phyloP scores from a whole-genome alignment of 805 yeast genomes.

The Grigorovia humatica region DNA sequence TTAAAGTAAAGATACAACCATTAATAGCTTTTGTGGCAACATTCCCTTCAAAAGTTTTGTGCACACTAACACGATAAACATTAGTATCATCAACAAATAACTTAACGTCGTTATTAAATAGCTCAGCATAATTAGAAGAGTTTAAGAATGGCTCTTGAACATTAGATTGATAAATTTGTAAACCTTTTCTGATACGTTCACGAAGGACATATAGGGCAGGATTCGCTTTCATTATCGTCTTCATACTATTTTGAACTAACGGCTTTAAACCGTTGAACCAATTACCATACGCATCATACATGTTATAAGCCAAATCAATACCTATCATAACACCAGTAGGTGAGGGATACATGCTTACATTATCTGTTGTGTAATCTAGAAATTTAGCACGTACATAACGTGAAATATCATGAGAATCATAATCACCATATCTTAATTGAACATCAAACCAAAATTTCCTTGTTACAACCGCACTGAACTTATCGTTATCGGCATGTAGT shows the following conservation, averaged over 20 bases:
- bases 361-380: slow-evolving; percentile 86
- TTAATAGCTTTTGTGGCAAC: slow-evolving; percentile 85
- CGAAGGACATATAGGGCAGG: slow-evolving; percentile 87
- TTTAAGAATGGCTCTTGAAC: slow-evolving; percentile 87
- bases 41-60: slow-evolving; percentile 87
- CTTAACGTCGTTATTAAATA: slow-evolving; percentile 75
- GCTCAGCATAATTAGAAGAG: slow-evolving; percentile 81
- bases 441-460: slow-evolving; percentile 90
- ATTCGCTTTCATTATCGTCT: slow-evolving; percentile 86
- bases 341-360: slow-evolving; percentile 76
- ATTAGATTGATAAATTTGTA: slow-evolving; percentile 87
- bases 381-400: slow-evolving; percentile 89
- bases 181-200: slow-evolving; percentile 87
- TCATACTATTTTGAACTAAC: slow-evolving; percentile 82
- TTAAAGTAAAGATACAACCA: slow-evolving; percentile 83
- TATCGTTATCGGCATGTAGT: slow-evolving; percentile 60
- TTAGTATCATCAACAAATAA: slow-evolving; percentile 88
- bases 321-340: slow-evolving; percentile 89
- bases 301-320: slow-evolving; percentile 87
- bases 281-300: slow-evolving; percentile 93
- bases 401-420: slow-evolving; percentile 93
- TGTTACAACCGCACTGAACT: slow-evolving; percentile 43
- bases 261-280: slow-evolving; percentile 96
- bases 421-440: slow-evolving; percentile 92
- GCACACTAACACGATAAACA: slow-evolving; percentile 87